Base-by-base conservation (phyloP, 768 basidiomycete species). In the Boletales sp. region DNA sequence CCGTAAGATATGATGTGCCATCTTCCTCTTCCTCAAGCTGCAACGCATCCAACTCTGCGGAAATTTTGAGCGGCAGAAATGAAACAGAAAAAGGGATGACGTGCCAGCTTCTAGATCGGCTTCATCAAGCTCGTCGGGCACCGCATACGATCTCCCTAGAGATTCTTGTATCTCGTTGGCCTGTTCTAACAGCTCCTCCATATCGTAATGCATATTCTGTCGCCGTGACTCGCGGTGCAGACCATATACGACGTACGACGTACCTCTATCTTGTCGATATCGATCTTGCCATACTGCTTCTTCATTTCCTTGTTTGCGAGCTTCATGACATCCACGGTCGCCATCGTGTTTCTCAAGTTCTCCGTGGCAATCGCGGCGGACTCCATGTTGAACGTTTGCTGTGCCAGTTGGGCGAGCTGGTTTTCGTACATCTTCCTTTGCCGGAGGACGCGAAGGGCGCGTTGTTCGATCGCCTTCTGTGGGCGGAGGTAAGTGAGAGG, bases 321-420 rank as follows among this genome's bases (percentile, higher is more conserved):
- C 65, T 92, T 83, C 94, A 99, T 97, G 6, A 94, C 97, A 57
- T 97, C 92, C 27, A 98, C 83, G 0, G 97, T 97, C 12, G 92
- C 95, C 95, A 99, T 98, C 61, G 97, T 98, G 67, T 97, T 98
- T 56, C 92, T 84, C 61, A 98, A 70, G 69, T 98, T 98, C 72
- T 98, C 97, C n/a, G 95, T 98, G 9, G 91, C 86, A 61, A 98
- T 83, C 13, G 89, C 82, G 12, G 94, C 88, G 47, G 90, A 93
- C 73, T 99, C 94, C 90, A 98, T 98, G 71, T 99, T 98, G 75
- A 92, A 98, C 19, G 90, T 86, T 68, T 98, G 97, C 66, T 98
- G 97, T 27, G 87, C 76, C 14, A 99, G 78, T 68, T 97, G 93
- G 9, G 83, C 78, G 35, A 98, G 79, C 67, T 99, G 97, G 13